Percentiles rank a stretch among this genome's conserved stretches.
Conservation (phyloP, 768 basidiomycete species). For the Termitomyces sp. region DNA sequence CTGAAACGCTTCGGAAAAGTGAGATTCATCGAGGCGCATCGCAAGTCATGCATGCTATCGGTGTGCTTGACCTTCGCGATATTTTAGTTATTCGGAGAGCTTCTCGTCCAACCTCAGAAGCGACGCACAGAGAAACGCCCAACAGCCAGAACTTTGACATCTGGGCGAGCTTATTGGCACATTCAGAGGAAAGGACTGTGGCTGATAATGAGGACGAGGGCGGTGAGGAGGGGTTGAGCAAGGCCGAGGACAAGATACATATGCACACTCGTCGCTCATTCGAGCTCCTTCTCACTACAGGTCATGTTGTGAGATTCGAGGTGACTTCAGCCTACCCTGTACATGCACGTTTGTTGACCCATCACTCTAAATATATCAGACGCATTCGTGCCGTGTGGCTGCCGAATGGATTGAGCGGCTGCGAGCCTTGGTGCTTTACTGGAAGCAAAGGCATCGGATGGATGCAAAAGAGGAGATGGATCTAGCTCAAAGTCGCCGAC, state of each 20-base stretch:
- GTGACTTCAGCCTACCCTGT: constrained; percentile 35
- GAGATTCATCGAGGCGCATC: constrained; percentile 62
- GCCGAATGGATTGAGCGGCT: constrained; percentile 86
- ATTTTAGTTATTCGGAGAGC: constrained; percentile 66
- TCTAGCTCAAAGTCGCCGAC: constrained; percentile 56
- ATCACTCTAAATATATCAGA: constrained; percentile 33
- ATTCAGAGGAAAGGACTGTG: constrained; percentile 35
- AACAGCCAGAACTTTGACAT: constrained; percentile 28
- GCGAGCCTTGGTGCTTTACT: constrained; percentile 68
- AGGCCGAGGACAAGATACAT: constrained; percentile 37
- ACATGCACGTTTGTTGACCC: background rate
- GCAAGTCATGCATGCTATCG: constrained; percentile 64
- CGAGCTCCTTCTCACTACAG: constrained; percentile 69
- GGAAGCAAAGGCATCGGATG: constrained; percentile 70
- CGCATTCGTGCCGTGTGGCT: constrained; percentile 61
- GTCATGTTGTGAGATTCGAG: constrained; percentile 74
- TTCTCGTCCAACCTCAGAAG: constrained; percentile 41
- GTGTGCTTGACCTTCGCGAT: constrained; percentile 69
- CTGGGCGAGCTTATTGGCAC: constrained; percentile 30
- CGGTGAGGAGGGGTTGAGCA: constrained; percentile 51
- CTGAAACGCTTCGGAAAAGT: constrained; percentile 38
- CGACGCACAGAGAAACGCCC: constrained; percentile 32
- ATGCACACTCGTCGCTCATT: constrained; percentile 68
- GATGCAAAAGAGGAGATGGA: constrained; percentile 85
- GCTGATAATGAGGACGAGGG: constrained; percentile 66